Evolutionary conservation across 176 grass and related monocot genomes (phyloP), one percentile per base, ranked within the genome.

Genomic region (Oropetium thomaeum): DNA sequence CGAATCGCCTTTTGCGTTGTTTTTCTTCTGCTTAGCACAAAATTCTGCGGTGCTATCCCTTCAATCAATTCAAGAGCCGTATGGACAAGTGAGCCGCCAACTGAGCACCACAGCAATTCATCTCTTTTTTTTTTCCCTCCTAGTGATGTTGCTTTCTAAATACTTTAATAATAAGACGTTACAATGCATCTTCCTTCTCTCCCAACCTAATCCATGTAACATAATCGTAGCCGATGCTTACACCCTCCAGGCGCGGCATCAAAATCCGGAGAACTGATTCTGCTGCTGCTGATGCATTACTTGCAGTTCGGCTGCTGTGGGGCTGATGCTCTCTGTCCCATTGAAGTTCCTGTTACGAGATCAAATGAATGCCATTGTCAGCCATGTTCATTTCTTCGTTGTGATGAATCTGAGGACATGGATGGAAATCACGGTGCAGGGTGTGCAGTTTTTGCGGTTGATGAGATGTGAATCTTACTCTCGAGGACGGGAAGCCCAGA

Each of bases 401-500:
- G 27, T 39, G 16, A 15, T 61, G 31, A 76, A 33, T 75, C 17
- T 10, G 58, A 75, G 40, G 30, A 31, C 10, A 68, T 83, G 10
- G 6, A 15, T 51, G 54, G 19, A 16, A 73, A 40, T 4, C 14
- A 63, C 28, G 10, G 42, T 38, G 15, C n/a, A 63, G 22, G 22
- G 8, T 2, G n/a, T 60, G n/a, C 15, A 37, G 2, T 57, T 67
- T 87, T 59, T 67, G 48, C 30, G 57, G 62, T n/a, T 4, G 71
- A 43, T 43, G 29, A 65, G 4, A 55, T 77, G 4, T 59, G 69
- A 79, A 77, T 67, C 80, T 89, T 95, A 99, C 96, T 99, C 79
- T 71, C 39, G 84, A 66, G 96, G 84, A 52, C 87, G 89, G 76
- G 96, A 90, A 87, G 73, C 72, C 96, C 96, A 99, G 28, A 92